Base-by-base conservation (phyloP, 495 filamentous ascomycete genomes). In the Letharia columbiana region DNA sequence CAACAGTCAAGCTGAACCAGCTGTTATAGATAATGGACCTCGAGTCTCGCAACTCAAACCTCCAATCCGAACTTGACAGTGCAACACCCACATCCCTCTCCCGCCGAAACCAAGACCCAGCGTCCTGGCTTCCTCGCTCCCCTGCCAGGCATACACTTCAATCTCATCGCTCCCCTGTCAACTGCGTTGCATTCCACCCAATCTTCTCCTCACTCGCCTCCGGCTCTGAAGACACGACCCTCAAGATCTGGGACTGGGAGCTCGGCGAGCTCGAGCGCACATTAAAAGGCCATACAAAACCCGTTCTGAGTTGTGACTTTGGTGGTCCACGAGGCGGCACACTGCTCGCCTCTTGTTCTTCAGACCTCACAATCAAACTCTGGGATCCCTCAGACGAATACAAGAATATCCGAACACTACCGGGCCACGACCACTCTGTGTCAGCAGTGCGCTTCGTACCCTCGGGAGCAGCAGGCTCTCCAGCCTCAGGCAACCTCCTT, bases 161-260 rank as follows among this genome's bases (percentile, higher is more conserved):
- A 72, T 92, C 90, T 8, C 94, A 98, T 73, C 85, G 92, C 65
- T 77, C 82, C 23, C 86, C 89, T 28, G 82, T 98, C 54, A 96
- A 88, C 44, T 92, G 89, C 70, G 86, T 98, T 61, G 94, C 94
- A 5, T 98, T 98, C 76, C 94, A 98, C 74, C 93, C 94, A 0
- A 80, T 94, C 63, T 97, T 96, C 74, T 92, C 92, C 28, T 91
- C 90, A 1, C 80, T 98, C 15, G 94, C 94, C 18, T 94, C 92
- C 1, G 94, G 91, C 23, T 96, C 92, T 47, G 94, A 97, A 75
- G 93, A 98, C 74, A 87, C 85, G 31, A 96, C 91, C 33, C 84
- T 98, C 73, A 98, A 98, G 73, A 91, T 98, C 61, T 98, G 94
- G 94, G 94, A 97, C 72, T 97, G 91, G 91, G 94, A 98, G 70